Evolutionary conservation across 78 protist genomes (phyloP).

Genomic region (Acrasis kona): DNA sequence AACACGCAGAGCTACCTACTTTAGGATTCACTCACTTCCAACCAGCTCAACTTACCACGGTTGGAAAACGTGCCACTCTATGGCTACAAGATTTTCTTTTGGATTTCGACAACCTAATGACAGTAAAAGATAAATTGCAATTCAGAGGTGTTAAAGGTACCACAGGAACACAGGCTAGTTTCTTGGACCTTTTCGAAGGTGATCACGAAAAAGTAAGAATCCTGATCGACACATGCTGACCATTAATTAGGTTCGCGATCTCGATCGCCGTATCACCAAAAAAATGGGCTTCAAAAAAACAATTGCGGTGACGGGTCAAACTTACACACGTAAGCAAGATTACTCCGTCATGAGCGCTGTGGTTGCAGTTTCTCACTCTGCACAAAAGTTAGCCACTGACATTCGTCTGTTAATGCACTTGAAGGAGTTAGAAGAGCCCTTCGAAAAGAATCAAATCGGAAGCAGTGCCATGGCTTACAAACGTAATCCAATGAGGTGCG

Average conservation of each 20-base stretch:
- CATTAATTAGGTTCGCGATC: too few relatives aligned
- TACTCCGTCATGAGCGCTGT: neutral
- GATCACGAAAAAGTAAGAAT: too few relatives aligned
- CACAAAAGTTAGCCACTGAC: slow-evolving; percentile 45
- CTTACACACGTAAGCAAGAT: slow-evolving; percentile 45
- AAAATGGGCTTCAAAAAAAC: slow-evolving; percentile 21
- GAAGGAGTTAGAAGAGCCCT: slow-evolving; percentile 57
- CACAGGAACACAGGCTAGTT: slow-evolving; percentile 62
- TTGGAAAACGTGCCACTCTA: slow-evolving; percentile 45
- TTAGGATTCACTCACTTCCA: slow-evolving; percentile 48
- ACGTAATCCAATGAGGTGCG: slow-evolving; percentile 55
- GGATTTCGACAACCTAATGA: slow-evolving; percentile 21
- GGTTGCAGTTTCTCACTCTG: slow-evolving; percentile 4
- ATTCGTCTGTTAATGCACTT: slow-evolving; percentile 39
- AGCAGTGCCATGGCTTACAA: slow-evolving; percentile 58
- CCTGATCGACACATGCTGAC: too few relatives aligned
- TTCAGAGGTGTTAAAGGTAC: slow-evolving; percentile 64
- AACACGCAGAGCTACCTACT: slow-evolving; percentile 32
- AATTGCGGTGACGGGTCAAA: slow-evolving; percentile 34
- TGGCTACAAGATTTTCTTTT: slow-evolving; percentile 45
- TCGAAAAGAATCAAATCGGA: slow-evolving; percentile 45
- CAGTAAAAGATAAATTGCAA: neutral
- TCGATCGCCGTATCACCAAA: too few relatives aligned
- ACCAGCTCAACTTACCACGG: slow-evolving; percentile 54
- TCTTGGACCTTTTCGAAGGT: slow-evolving; percentile 33